Evolutionary conservation across 106 monocot genomes (phyloP).

Genomic region (Agapanthus africanus): DNA sequence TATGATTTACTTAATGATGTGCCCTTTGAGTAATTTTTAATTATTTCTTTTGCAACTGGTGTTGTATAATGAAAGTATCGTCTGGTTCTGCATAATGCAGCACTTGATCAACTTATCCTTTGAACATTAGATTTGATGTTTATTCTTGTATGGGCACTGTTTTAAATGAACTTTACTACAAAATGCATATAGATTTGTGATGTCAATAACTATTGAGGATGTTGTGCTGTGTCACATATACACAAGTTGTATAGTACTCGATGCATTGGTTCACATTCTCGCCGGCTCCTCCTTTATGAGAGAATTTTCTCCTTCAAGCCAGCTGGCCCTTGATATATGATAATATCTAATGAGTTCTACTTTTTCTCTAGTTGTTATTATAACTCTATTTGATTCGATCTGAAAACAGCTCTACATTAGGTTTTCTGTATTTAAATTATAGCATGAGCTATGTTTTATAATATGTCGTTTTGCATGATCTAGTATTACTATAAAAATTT

Average conservation of each 20-base stretch:
- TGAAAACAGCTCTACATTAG: not conserved
- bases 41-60: too few species aligned
- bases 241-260: not conserved
- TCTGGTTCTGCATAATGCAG: not conserved
- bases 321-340: not conserved
- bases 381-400: not conserved
- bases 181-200: too few species aligned
- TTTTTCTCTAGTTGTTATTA: slow-evolving; percentile 1
- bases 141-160: not conserved
- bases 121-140: not conserved
- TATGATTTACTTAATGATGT: not conserved
- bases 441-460: not conserved
- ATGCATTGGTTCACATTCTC: not conserved
- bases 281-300: not conserved
- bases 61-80: too few species aligned
- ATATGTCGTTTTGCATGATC: not conserved
- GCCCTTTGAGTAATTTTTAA: not conserved
- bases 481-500: not conserved
- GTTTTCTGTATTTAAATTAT: not conserved
- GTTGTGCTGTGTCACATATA: not conserved
- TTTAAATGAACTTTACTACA: not conserved
- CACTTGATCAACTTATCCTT: not conserved
- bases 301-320: not conserved
- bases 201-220: not conserved
- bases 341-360: not conserved